phyloP scores from a whole-genome alignment of 1,284 basidiomycete genomes.

The Cerrena zonata region DNA sequence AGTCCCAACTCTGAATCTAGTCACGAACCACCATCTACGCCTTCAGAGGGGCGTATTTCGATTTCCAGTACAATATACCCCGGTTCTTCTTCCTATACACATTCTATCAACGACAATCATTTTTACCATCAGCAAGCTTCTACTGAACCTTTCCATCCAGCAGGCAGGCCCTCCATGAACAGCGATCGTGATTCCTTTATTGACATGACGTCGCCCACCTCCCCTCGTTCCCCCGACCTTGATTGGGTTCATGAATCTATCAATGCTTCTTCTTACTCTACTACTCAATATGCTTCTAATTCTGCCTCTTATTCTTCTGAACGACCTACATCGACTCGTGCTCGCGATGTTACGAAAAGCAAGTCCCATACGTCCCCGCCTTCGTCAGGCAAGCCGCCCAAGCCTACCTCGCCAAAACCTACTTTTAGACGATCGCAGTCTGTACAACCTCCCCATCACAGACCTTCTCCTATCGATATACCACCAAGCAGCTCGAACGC shows the following conservation, averaged over 20 bases:
- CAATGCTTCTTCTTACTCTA: neutral
- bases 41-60: slow-evolving; percentile 36
- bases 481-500: slow-evolving; percentile 1
- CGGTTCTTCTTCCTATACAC: slow-evolving; percentile 20
- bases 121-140: slow-evolving; percentile 16
- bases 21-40: slow-evolving; percentile 30
- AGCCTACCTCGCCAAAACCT: slow-evolving; percentile 34
- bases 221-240: slow-evolving; percentile 17
- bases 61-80: slow-evolving; percentile 42
- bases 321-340: neutral
- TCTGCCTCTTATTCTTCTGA: neutral
- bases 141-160: slow-evolving; percentile 8
- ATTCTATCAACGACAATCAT: slow-evolving; percentile 26
- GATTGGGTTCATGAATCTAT: slow-evolving; percentile 1
- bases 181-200: slow-evolving; percentile 49
- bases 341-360: neutral
- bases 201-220: slow-evolving; percentile 43
- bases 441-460: slow-evolving; percentile 13
- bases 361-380: neutral
- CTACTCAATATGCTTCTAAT: no score
- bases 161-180: slow-evolving; percentile 20
- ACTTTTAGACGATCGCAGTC: slow-evolving; percentile 23
- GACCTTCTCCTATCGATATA: slow-evolving; percentile 6
- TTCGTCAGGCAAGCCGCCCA: slow-evolving; percentile 33
- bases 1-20: slow-evolving; percentile 25